Conservation (phyloP, 768 basidiomycete genomes). For the Suillus subluteus region DNA sequence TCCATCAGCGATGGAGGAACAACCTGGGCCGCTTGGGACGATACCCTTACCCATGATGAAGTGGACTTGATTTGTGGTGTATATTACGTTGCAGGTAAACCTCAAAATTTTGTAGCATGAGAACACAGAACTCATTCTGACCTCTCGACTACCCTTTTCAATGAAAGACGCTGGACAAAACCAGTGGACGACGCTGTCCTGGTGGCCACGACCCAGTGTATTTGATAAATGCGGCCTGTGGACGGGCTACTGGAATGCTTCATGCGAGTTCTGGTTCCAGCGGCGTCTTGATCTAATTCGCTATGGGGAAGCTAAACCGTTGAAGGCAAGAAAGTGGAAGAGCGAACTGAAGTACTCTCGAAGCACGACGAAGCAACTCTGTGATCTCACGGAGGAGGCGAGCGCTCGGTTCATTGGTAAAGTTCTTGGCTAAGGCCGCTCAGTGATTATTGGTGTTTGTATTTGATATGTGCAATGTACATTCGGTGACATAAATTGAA, state of each 20-base stretch:
- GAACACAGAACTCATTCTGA: neutral
- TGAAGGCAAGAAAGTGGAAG: neutral
- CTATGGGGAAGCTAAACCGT: neutral
- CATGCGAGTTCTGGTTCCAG: neutral
- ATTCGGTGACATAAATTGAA: neutral
- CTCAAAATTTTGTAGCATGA: neutral
- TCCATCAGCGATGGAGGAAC: neutral
- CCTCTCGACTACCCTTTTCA: neutral
- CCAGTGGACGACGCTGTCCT: neutral
- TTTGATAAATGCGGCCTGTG: neutral
- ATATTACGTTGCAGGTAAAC: neutral
- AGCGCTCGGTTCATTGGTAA: neutral
- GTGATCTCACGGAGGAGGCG: neutral
- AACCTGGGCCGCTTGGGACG: neutral
- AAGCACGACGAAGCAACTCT: neutral
- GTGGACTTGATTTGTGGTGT: neutral
- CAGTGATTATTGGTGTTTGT: neutral
- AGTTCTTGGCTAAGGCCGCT: neutral
- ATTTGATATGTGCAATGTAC: neutral
- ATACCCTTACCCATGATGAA: neutral
- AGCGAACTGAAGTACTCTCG: neutral
- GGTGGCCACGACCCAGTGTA: neutral
- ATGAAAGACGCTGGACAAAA: neutral
- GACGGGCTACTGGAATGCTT: conserved; percentile 1
- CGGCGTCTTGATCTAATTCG: neutral